Evolutionary conservation across 225 moss, liverwort and hornwort species (phyloP).

Genomic region (Lunularia cruciata): DNA sequence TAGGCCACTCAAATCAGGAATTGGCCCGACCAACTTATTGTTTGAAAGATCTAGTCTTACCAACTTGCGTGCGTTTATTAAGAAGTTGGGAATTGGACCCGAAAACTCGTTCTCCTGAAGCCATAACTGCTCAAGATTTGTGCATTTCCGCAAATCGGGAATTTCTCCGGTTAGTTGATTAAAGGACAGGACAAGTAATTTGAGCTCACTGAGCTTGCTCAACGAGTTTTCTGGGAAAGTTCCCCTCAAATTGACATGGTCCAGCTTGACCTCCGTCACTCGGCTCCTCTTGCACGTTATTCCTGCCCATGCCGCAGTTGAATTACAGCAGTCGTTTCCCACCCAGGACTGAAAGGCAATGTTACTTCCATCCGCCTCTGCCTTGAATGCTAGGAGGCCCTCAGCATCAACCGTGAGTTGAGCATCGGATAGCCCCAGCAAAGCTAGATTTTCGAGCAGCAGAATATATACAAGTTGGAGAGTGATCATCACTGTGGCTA

Average conservation of each 20-base stretch:
- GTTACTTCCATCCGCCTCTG: constrained; percentile 17
- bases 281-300: constrained; percentile 32
- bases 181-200: constrained; percentile 23
- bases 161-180: constrained; percentile 35
- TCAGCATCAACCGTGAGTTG: constrained; percentile 15
- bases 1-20: constrained; percentile 34
- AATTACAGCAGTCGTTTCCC: constrained; percentile 22
- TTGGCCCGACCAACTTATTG: constrained; percentile 29
- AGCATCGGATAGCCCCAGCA: neutral
- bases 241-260: constrained; percentile 25
- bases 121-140: constrained; percentile 29
- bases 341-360: constrained; percentile 26
- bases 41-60: constrained; percentile 24
- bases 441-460: neutral
- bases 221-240: constrained; percentile 33
- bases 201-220: constrained; percentile 33
- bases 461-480: neutral
- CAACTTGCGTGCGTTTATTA: constrained; percentile 8
- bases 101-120: constrained; percentile 32
- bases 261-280: constrained; percentile 23
- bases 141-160: constrained; percentile 34
- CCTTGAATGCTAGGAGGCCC: constrained; percentile 36
- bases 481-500: neutral
- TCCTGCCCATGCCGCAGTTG: constrained; percentile 22
- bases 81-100: constrained; percentile 31